Evolutionary conservation across 2,329 filamentous ascomycete genomes (phyloP), one percentile per base, ranked within the genome.

Genomic region (Penicillium sp.): DNA sequence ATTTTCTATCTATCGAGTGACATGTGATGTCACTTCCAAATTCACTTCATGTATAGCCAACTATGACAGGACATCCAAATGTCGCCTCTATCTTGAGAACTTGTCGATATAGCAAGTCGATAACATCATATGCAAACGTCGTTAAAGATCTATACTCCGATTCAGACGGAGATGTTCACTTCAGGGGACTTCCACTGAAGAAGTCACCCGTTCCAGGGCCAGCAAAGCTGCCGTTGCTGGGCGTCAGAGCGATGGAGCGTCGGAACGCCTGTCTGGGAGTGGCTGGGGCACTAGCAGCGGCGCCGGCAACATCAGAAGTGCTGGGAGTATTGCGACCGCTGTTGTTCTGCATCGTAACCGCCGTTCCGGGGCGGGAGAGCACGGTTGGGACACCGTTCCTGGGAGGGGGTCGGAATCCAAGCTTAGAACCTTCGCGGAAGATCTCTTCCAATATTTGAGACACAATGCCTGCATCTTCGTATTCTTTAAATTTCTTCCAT

Each of bases 401-500:
- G 35, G 69, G 65, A 10, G 80, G 80, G 4, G 79, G 77, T 52
- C 77, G 77, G 65, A 79, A 83, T 31, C 76, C 76, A 61, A 69
- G 77, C 61, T 76, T 81, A 59, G 71, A 78, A 53, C 70, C 86
- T 73, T 75, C 80, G 61, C 68, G 75, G 69, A 95, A 96, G 7
- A 97, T 88, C 60, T 95, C 88, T 64, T 89, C 83, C 41, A 97
- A 77, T 74, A 93, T 93, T 32, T 81, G 75, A 61, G 93, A 84
- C 45, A 95, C 73, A 4, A 95, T 82, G 0, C 90, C 91, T 0
- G 88, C 88, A 57, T 94, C 88, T 45, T 85, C 76, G 62, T 87
- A 97, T 70, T 97, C 90, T 55, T 88, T 78, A 68, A 89, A 96
- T 67, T 95, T 96, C 38, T 85, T 80, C 78, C 81, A 98, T 8